Evolutionary conservation across 1,139 yeast species (phyloP), one percentile per base, ranked within the genome.

Genomic region (Pichia sp.): DNA sequence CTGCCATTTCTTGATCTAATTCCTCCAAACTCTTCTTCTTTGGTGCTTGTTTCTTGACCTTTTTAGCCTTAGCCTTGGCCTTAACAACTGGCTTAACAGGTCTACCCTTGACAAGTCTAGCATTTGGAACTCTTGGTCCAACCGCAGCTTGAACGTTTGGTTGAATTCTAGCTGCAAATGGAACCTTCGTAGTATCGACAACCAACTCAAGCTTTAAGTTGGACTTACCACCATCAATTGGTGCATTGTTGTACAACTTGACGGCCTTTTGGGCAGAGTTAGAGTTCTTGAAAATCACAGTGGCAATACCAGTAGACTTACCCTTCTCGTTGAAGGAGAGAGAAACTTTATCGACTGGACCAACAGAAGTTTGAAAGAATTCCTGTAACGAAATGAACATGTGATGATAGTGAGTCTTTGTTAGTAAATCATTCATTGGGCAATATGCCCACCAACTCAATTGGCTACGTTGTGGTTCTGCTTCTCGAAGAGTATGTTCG

Each of bases 1-100:
- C 96, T 47, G 86, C 80, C 96, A 87, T 87, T 66, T 83, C 94
- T 58, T 83, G 87, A 62, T 91, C 98, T 54, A 88, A 74, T 61
- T 85, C 84, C 59, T 85, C 97, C 44, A 88, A 74, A 33, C 91
- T 75, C 67, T 84, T 85, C 72, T 80, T 79, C 48, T 74, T 72
- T 50, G 64, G 68, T 57, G 33, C 23, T 41, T 37, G 41, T 27
- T 36, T 31, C 37, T 39, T 40, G n/a, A n/a, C n/a, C 19, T 14
- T 29, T 7, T 21, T 29, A 15, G 27, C 33, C 66, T 61, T 52
- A 5, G 28, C 32, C 6, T 17, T 31, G 8, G 34, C 30, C 27
- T 25, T 32, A 29, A 33, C 33, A 10, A 15, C 31, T 6, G 39
- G 30, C 20, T 33, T 42, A 20, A 16, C 35, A 23, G 45, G 48